phyloP scores from a whole-genome alignment of 768 basidiomycete genomes.

The Russula vinacea region DNA sequence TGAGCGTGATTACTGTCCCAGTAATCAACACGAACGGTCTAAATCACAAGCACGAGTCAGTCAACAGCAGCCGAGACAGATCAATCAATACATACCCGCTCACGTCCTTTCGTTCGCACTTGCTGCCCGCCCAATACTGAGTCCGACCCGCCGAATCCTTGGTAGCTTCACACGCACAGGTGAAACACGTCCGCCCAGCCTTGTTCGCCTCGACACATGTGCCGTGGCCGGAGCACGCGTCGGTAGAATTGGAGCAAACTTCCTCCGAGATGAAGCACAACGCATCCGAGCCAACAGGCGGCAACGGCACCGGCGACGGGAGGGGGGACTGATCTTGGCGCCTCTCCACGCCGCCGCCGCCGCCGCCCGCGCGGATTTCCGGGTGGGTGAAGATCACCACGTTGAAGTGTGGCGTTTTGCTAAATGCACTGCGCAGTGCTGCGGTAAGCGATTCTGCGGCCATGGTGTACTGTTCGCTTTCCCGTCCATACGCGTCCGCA shows the following conservation, averaged over 20 bases:
- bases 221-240: constrained; percentile 67
- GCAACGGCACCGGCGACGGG: constrained; percentile 46
- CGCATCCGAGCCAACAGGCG: constrained; percentile 57
- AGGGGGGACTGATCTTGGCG: constrained; percentile 43
- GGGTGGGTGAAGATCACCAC: constrained; percentile 55
- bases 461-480: constrained; percentile 53
- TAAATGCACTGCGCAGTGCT: constrained; percentile 45
- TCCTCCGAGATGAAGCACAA: constrained; percentile 58
- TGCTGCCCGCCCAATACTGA: constrained; percentile 69
- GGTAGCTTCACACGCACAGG: constrained; percentile 47
- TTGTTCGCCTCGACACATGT: constrained; percentile 59
- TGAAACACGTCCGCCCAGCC: constrained; percentile 53
- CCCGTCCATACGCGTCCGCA: constrained; percentile 45
- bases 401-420: constrained; percentile 41
- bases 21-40: constrained; percentile 74
- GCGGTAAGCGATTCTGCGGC: constrained; percentile 48
- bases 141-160: constrained; percentile 54
- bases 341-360: constrained; percentile 32
- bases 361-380: constrained; percentile 20
- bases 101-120: constrained; percentile 75
- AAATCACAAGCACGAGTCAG: constrained; percentile 3
- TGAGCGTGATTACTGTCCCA: constrained; percentile 62
- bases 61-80: constrained; percentile 2
- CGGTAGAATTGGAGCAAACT: constrained; percentile 60
- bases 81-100: constrained; percentile 61